A percentile compares a stretch with the other conserved stretches of the same genome.
phyloP scores from a whole-genome alignment of 2,329 filamentous ascomycete genomes.

The Fusarium hainanense region DNA sequence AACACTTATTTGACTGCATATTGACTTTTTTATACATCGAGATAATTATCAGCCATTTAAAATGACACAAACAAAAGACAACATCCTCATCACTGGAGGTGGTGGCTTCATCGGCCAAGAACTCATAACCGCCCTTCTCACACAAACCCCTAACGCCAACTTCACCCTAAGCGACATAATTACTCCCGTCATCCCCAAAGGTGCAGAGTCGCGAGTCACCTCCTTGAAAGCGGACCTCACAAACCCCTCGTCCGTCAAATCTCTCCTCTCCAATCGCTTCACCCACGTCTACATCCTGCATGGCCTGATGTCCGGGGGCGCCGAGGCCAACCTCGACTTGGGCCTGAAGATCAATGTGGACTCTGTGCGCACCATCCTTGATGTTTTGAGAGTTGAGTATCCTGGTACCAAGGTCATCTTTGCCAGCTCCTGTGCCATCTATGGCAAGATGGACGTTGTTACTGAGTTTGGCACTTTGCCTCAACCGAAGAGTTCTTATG shows the following conservation, averaged over 20 bases:
- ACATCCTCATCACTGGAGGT: conserved; percentile 71
- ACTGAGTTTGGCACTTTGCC: conserved; percentile 45
- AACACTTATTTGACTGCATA: neutral
- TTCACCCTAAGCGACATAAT: conserved; percentile 68
- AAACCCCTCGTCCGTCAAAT: conserved; percentile 41
- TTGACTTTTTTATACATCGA: accelerated
- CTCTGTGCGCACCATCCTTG: conserved; percentile 64
- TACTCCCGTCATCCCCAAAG: conserved; percentile 59
- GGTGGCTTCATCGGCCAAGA: conserved; percentile 74
- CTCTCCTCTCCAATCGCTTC: conserved; percentile 47
- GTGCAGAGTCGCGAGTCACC: conserved; percentile 47
- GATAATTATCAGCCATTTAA: accelerated
- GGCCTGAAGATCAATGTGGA: conserved; percentile 68
- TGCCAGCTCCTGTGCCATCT: conserved; percentile 70
- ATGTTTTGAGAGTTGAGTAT: conserved; percentile 57
- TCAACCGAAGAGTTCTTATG: conserved; percentile 68
- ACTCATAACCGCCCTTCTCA: conserved; percentile 66
- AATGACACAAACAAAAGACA: conserved; percentile 30
- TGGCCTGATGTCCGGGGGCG: conserved; percentile 71
- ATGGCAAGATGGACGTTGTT: conserved; percentile 52
- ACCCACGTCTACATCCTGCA: conserved; percentile 68
- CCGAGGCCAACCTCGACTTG: conserved; percentile 67
- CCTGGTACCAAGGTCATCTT: conserved; percentile 67
- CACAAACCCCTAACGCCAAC: conserved; percentile 49
- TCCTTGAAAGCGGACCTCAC: conserved; percentile 44